Base-by-base conservation (phyloP, 1,284 basidiomycete species). In the Ceratobasidium theobromae region DNA sequence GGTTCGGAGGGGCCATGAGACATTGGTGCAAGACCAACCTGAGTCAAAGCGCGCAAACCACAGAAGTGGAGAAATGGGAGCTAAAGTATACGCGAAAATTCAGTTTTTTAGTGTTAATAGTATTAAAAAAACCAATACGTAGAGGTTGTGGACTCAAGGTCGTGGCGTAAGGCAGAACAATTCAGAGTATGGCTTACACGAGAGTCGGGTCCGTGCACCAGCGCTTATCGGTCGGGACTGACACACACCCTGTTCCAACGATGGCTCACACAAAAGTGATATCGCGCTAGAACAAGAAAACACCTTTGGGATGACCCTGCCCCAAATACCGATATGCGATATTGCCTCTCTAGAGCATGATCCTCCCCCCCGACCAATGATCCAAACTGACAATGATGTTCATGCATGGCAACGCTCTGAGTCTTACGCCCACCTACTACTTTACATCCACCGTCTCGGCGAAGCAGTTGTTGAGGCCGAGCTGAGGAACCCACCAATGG, bases 401-500 rank as follows among this genome's bases (percentile, higher is more conserved):
- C 77, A 79, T 21, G 69, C 73, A 27, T 95, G 92, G 91, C 86
- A 84, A 68, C 74, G 68, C 1, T 87, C 88, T 2, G 80, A 77
- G 25, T 89, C 89, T 0, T 95, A 90, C 73, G 77, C 78, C 64
- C 87, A 87, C 66, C 93, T 88, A 72, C 80, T 81, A 33, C 73
- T 87, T 14, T 95, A 93, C 77, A 77, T 94, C 30, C 84, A 83
- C 35, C 80, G 86, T 40, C 77, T 94, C 51, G 89, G 84, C 68
- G 87, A 89, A 69, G 81, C 89, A 5, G 87, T 94, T 12, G 84
- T 87, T 4, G 91, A 88, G 8, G 76, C 79, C 65, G 74, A 75
- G 45, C 65, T 66, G 38, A 51, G 23, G 1, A 49, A 45, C 33
- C 25, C 48, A 21, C 21, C 52, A 30, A 23, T 35, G 14, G 21